These are phyloP conservation scores for Rhynchosporium graminicola DNA, from an alignment of 2,329 filamentous ascomycete species.

Conservation along the genomic window DNA sequence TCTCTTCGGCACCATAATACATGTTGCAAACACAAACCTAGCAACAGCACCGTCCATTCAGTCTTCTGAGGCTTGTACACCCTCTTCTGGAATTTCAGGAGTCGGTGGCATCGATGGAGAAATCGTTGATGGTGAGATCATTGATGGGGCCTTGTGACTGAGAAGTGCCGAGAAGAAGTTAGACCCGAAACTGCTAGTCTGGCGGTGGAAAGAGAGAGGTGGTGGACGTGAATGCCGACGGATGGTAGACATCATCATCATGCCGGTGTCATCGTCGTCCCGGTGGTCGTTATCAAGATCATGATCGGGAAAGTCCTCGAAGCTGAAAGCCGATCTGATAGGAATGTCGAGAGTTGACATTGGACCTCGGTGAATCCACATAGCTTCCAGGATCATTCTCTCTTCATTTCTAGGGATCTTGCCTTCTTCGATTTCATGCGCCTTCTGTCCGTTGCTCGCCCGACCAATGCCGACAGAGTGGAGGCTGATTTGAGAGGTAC, in stretches of 20 bases:
- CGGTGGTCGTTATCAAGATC: background rate
- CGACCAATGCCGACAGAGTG: background rate
- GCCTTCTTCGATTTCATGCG: background rate
- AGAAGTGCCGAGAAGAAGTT: conserved; percentile 4
- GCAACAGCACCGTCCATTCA: background rate
- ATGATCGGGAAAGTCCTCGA: background rate
- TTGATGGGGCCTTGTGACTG: background rate
- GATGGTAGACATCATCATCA: conserved; percentile 1
- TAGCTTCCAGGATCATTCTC: conserved; percentile 10
- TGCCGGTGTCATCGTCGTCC: background rate
- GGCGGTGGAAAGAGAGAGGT: background rate
- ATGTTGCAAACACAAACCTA: background rate
- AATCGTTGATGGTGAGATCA: background rate
- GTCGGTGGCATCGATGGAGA: background rate
- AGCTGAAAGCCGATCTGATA: background rate
- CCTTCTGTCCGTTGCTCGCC: background rate
- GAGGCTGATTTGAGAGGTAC: background rate
- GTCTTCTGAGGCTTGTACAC: background rate
- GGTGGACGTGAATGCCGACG: background rate
- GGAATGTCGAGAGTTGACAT: conserved; percentile 3
- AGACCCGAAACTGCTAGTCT: background rate
- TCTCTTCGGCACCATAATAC: background rate
- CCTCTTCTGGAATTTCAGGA: background rate
- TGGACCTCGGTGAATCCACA: conserved; percentile 13
- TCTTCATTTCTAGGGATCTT: background rate